Evolutionary conservation across 495 filamentous ascomycete species (phyloP), one percentile per base, ranked within the genome.

Genomic region (Oidiodendron maius): DNA sequence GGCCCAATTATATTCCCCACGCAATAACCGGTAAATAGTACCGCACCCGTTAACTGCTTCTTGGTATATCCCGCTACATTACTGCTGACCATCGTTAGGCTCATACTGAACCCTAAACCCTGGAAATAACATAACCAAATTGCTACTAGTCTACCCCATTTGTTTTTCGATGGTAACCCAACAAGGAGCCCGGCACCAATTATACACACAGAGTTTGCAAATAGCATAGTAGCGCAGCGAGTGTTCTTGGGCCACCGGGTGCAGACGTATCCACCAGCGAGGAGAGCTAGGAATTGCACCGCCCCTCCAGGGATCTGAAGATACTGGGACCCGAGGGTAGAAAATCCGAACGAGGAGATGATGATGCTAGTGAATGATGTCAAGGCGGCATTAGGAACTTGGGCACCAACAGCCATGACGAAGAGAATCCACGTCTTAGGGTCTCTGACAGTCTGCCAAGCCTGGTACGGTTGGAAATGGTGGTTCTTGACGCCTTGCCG

Each of bases 401-500:
- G 50, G 6, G 50, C 50, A 2, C 50, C 55, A 13, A 34, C 15
- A 5, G 50, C 55, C 50, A 57, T 53, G 40, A 57, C 21, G 34
- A 57, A 80, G 50, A 83, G 76, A 42, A 82, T 68, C 56, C 79
- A 82, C 0, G 78, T 60, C 49, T 81, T 83, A 15, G 74, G 69
- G 49, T 84, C 81, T 48, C 80, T 81, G 9, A 80, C 67, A 39
- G 72, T 67, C 44, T 81, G 76, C 37, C 58, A 58, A 18, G 66
- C 65, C 50, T 73, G 70, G 36, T 69, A 62, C 47, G 58, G 66
- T 51, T 66, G 65, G 55, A 69, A 72, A 46, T 72, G 66, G 40
- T 79, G 76, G 47, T 82, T 84, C 64, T 84, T 80, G n/a, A 84
- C 68, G 36, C 81, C 81, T 0, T 80, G 83, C 51, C 81, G 78